phyloP scores from a whole-genome alignment of 148 eudicot species.

The Agrostemma githago region DNA sequence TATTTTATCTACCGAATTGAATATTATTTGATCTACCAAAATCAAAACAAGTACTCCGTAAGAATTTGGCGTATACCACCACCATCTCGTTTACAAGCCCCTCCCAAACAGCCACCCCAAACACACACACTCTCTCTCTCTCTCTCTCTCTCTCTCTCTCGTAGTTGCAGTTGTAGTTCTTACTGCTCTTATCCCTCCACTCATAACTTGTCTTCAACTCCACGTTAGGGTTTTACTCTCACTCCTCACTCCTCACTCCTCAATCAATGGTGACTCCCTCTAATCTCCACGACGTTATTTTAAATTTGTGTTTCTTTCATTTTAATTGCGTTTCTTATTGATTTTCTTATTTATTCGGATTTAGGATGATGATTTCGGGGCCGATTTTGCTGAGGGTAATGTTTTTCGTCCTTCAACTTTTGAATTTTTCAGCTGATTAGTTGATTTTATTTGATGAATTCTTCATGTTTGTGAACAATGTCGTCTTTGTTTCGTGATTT shows the following conservation, averaged over 20 bases:
- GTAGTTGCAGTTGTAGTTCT: not conserved
- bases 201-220: not conserved
- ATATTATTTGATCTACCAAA: too few relatives aligned
- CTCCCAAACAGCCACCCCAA: too few relatives aligned
- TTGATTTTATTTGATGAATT: not conserved
- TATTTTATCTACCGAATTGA: too few relatives aligned
- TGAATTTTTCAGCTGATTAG: too few relatives aligned
- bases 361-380: conserved; percentile 9
- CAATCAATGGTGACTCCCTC: not conserved
- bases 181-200: not conserved
- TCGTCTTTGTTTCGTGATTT: conserved; percentile 8
- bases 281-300: conserved; percentile 4
- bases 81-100: too few relatives aligned
- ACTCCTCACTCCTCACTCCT: too few relatives aligned
- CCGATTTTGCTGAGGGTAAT: conserved; percentile 4
- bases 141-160: not conserved
- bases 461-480: conserved; percentile 3
- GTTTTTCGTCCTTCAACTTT: not conserved
- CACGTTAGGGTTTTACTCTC: conserved; percentile 35
- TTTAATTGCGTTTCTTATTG: not conserved
- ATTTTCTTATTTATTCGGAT: not conserved
- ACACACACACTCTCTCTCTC: too few relatives aligned
- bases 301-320: not conserved
- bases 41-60: too few relatives aligned
- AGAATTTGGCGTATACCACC: too few relatives aligned